Evolutionary conservation across 306 rosid genomes (phyloP), one percentile per base, ranked within the genome.

Genomic region (Rosa persica): DNA sequence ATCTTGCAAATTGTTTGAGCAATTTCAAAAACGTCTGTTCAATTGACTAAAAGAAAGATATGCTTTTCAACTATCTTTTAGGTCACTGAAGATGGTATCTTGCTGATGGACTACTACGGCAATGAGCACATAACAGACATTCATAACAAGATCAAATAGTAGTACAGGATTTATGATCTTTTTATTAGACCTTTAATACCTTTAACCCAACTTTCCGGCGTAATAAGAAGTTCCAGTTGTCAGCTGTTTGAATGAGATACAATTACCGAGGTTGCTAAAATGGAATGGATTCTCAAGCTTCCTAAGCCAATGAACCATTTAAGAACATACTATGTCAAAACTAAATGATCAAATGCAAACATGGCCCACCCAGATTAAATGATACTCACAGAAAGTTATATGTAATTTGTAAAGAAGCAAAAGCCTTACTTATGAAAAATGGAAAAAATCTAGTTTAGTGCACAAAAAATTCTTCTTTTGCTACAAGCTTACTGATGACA

Each of bases 11-110:
- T 3, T 13, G 34, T 11, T 61, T 10, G 40, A 61, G 17, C 16
- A 61, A 25, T 27, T 25, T 39, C 20, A 27, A 17, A 61, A 25
- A 61, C 6, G 40, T 25, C 12, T 58, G 5, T 8, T 23, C 25
- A 3, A 58, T 15, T 58, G 30, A 61, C 30, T 61, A 61, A 4
- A 27, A 61, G 15, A 61, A 5, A 12, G 19, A 61, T 27, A 25
- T 12, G 3, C 40, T 27, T 27, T 10, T 12, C 8, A 2, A 61
- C 40, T 25, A 12, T 25, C 30, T 58, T 60, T 27, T 11, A 5
- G 67, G 67, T 61, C 67, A 15, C 67, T 25, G 12, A 60, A 57
- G 64, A 57, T n/a, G 64, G 64, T 57, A n/a, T 22, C 34, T 49
- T 49, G 55, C 55, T n/a, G n/a, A n/a, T n/a, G n/a, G n/a, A 57